phyloP scores from a whole-genome alignment of 768 basidiomycete species.

The Brasilioporus rufonigricans region DNA sequence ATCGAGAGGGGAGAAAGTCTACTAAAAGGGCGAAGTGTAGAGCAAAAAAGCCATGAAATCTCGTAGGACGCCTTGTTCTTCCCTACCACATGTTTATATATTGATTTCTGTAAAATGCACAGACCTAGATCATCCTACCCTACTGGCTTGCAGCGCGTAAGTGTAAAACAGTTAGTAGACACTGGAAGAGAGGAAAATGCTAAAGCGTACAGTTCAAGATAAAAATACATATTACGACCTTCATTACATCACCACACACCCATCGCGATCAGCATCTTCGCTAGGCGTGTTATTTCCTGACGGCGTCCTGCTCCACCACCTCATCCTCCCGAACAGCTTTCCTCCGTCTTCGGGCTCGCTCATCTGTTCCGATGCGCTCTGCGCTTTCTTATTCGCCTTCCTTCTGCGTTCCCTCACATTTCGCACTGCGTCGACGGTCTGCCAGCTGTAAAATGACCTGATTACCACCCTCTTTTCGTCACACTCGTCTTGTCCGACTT shows the following conservation, averaged over 20 bases:
- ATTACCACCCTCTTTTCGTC: slow-evolving; percentile 69
- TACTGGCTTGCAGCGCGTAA: slow-evolving; percentile 14
- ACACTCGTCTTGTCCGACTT: slow-evolving; percentile 78
- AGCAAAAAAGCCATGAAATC: slow-evolving; percentile 21
- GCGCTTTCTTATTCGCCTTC: slow-evolving; percentile 48
- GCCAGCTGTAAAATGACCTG: slow-evolving; percentile 86
- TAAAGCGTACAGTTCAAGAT: slow-evolving; percentile 29
- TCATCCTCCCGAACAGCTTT: slow-evolving; percentile 15
- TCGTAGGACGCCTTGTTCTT: slow-evolving; percentile 10
- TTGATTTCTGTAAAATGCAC: slow-evolving; percentile 16
- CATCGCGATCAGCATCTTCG: slow-evolving; percentile 49
- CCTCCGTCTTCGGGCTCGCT: slow-evolving; percentile 32
- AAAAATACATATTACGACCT: slow-evolving; percentile 25
- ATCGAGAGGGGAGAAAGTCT: slow-evolving; percentile 22
- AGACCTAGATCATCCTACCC: slow-evolving; percentile 13
- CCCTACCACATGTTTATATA: slow-evolving; percentile 7
- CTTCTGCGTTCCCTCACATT: slow-evolving; percentile 59
- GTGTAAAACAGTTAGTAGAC: slow-evolving; percentile 13
- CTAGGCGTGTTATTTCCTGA: slow-evolving; percentile 53
- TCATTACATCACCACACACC: slow-evolving; percentile 66
- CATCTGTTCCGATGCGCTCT: slow-evolving; percentile 34
- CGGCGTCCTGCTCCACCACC: slow-evolving; percentile 44
- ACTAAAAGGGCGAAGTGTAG: slow-evolving; percentile 38
- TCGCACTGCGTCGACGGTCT: slow-evolving; percentile 77
- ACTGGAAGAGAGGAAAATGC: slow-evolving; percentile 12